Evolutionary conservation across 202 grass and related monocot species (phyloP).

Genomic region (Carex arenaria): DNA sequence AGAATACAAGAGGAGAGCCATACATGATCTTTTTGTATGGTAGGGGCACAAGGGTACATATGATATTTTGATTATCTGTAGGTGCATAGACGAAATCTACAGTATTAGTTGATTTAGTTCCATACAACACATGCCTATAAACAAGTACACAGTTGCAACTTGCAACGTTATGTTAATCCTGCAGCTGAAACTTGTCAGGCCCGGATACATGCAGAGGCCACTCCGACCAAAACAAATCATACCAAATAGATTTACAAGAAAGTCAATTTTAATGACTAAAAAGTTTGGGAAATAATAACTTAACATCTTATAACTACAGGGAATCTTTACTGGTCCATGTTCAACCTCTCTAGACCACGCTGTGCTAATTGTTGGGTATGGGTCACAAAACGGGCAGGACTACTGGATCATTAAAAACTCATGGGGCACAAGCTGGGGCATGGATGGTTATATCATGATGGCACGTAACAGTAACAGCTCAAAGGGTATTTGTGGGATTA

Average conservation of each 20-base stretch:
- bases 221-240: not conserved
- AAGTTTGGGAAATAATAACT: not conserved
- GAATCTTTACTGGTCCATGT: conserved; percentile 90
- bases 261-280: not conserved
- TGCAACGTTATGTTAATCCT: too few species aligned
- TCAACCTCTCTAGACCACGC: conserved; percentile 90
- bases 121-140: not conserved
- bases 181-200: not conserved
- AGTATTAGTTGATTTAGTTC: not conserved
- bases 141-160: not conserved
- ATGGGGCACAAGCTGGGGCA: conserved; percentile 88
- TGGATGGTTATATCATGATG: conserved; percentile 84
- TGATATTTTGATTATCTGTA: conserved; percentile 2
- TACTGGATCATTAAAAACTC: conserved; percentile 99
- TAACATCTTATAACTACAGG: conserved; percentile 48
- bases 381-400: conserved; percentile 71
- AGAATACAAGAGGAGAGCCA: not conserved
- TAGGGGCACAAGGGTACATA: not conserved
- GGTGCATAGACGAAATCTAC: not conserved
- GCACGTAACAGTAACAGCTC: conserved; percentile 54
- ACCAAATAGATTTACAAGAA: not conserved
- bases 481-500: conserved; percentile 72
- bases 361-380: conserved; percentile 88
- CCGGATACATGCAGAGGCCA: not conserved
- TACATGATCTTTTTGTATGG: not conserved